phyloP scores from a whole-genome alignment of 768 basidiomycete species.

The Chalciporus piperatus region DNA sequence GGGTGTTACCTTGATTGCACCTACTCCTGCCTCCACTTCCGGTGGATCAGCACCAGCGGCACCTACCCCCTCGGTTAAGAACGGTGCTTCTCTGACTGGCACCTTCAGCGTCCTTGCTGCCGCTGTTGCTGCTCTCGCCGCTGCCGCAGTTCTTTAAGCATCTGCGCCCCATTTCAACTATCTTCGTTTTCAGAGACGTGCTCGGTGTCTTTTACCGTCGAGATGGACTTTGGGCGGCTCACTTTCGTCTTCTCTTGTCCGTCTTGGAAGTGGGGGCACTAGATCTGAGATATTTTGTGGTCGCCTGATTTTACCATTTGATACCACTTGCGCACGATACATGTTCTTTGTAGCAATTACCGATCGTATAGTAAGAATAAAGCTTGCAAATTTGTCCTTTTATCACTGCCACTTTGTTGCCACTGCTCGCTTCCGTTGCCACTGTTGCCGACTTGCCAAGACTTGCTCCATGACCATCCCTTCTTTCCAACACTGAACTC shows the following conservation, averaged over 20 bases:
- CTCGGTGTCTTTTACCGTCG: background rate
- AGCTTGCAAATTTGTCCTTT: no score
- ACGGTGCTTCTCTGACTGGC: slow-evolving; percentile 4
- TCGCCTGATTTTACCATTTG: no score
- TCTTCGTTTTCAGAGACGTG: background rate
- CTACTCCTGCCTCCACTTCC: slow-evolving; percentile 25
- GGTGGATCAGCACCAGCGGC: slow-evolving; percentile 9
- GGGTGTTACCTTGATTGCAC: slow-evolving; percentile 51
- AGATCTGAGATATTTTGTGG: no score
- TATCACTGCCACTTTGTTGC: no score
- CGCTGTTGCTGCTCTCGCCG: slow-evolving; percentile 7
- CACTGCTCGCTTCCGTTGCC: no score
- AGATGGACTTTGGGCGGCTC: background rate
- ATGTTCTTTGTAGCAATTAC: background rate
- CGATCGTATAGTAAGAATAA: background rate
- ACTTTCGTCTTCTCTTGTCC: background rate
- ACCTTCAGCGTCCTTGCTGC: slow-evolving; percentile 11
- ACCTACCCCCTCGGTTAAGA: slow-evolving; percentile 9
- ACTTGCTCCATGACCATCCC: no score
- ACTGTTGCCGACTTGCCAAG: no score
- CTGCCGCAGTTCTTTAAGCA: slow-evolving; percentile 14
- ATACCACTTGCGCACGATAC: no score
- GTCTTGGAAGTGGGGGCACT: background rate
- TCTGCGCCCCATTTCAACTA: background rate
- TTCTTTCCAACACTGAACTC: background rate